Evolutionary conservation across 2,329 filamentous ascomycete species (phyloP).

Genomic region (Ramularia endophylla): DNA sequence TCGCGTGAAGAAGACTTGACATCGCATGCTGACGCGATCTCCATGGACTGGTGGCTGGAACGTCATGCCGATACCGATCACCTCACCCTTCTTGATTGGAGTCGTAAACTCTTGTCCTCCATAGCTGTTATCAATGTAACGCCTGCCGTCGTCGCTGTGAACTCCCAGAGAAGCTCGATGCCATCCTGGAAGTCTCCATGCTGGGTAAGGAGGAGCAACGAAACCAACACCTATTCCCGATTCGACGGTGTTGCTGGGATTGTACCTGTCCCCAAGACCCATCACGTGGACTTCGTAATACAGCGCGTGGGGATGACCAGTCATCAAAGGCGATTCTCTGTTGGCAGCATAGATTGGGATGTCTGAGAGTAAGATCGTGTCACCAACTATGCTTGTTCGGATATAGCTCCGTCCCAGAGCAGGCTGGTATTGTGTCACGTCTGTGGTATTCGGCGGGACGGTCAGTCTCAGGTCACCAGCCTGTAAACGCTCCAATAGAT

Average conservation of each 20-base stretch:
- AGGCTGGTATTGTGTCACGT: conserved; percentile 40
- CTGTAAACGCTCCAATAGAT: conserved; percentile 42
- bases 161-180: conserved; percentile 68
- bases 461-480: conserved; percentile 47
- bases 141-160: conserved; percentile 74
- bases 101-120: conserved; percentile 64
- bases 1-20: conserved; percentile 64
- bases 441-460: conserved; percentile 36
- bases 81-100: conserved; percentile 59
- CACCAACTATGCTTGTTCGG: conserved; percentile 41
- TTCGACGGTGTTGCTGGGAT: conserved; percentile 31
- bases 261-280: conserved; percentile 33
- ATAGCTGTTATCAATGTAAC: conserved; percentile 68
- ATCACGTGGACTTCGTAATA: conserved; percentile 67
- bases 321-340: conserved; percentile 51
- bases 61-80: conserved; percentile 65
- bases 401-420: conserved; percentile 47
- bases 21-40: conserved; percentile 35
- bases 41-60: conserved; percentile 36
- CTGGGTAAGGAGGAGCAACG: conserved; percentile 67
- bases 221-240: conserved; percentile 64
- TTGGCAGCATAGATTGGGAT: conserved; percentile 63
- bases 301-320: conserved; percentile 47
- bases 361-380: conserved; percentile 60
- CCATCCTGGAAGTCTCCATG: conserved; percentile 75